Evolutionary conservation across 345 rosid species (phyloP), one percentile per base, ranked within the genome.

Genomic region (Lepidium didymum): DNA sequence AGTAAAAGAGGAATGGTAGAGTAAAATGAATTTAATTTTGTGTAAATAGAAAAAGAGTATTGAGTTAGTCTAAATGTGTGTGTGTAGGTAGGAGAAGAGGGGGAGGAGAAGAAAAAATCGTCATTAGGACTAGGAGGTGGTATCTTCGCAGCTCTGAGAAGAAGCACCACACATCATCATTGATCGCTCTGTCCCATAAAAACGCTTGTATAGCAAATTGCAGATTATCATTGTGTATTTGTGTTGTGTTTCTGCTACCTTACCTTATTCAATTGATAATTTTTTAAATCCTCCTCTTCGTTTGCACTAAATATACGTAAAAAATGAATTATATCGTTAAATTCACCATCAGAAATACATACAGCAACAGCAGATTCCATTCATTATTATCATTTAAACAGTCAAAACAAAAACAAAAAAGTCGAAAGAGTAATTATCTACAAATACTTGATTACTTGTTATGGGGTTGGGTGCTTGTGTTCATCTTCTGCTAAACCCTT

Each of bases 71-170:
- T 16, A 14, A 36, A 25, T 73, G 21, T 13, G 7, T 63, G 35
- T 55, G 66, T 52, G 56, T 78, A 92, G 96, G 87, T 90, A 43
- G 94, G 82, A 62, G 89, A 77, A 8, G 89, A 80, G 37, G 83
- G 81, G 11, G 89, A 93, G 52, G 91, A 85, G 33, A 90, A 86
- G 79, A 92, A 84, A 44, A 90, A 71, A 79, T 57, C 86, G 10
- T 72, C 86, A 41, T 13, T 49, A 58, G 63, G 63, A 57, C 12
- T 59, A 14, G 77, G 76, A 0, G 96, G 96, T 2, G 93, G 97
- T 5, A 85, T 93, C 68, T 73, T 93, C 12, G 91, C 96, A 1
- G 97, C 74, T 37, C 88, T 93, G n/a, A 82, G 90, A 69, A 79
- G 98, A 77, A 86, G 91, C 74, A 8, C 73, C 10, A 68, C 74